Base-by-base conservation (phyloP, 2,329 filamentous ascomycete genomes). In the Curvularia spicifera region DNA sequence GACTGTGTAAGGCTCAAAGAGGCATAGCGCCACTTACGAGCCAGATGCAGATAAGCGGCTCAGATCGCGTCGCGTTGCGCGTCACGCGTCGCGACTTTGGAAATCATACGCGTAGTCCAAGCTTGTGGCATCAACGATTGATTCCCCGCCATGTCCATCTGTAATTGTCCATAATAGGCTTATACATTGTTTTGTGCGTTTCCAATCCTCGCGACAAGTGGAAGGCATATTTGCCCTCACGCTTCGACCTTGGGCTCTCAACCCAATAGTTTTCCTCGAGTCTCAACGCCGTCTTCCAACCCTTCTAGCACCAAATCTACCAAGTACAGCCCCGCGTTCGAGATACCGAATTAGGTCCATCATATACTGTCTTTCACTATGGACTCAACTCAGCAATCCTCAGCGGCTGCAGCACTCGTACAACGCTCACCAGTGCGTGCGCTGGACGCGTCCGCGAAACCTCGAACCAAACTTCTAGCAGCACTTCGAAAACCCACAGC, bases 381-480 rank as follows among this genome's bases (percentile, higher is more conserved):
- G 8, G 18, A 33, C 20, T 22, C 56, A 18, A 42, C 3, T 9
- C 29, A 50, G 6, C 28, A 13, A 18, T 42, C 35, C n/a, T 35
- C 26, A 48, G 40, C 24, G 22, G 28, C 43, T 24, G 31, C 47
- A 29, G 35, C 33, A 42, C 33, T 49, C 13, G 35, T 43, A 24
- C 20, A 22, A 15, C 29, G 31, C 13, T 47, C 61, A 24, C 29
- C 53, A 22, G 28, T 35, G 56, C 59, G 54, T 53, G 58, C 51
- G 22, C 35, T n/a, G 18, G 60, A 64, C 60, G 64, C 64, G 64
- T 62, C 64, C n/a, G 22, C 44, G 4, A 67, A 61, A 44, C 59
- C 67, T 56, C 68, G 66, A 28, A 49, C 53, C 22, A 66, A 62
- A 48, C 59, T 71, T 9, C 46, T 71, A 40, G 63, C 65, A 61